Evolutionary conservation across 352 stramenopile genomes (phyloP).

Genomic region (Sclerospora graminicola): DNA sequence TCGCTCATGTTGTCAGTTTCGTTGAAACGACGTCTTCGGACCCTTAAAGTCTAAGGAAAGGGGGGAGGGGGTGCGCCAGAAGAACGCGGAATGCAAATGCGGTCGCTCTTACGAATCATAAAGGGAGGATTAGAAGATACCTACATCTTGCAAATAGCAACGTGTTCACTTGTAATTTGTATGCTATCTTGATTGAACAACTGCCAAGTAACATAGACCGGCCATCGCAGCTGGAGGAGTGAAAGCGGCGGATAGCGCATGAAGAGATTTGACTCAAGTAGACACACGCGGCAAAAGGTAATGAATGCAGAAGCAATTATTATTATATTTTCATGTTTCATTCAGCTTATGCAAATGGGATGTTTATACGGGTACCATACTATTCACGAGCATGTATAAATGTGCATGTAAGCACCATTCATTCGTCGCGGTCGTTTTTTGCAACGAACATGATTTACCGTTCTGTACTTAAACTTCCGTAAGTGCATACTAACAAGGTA

Average conservation of each 20-base stretch:
- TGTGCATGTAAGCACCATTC: neutral
- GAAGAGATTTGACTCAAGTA: conserved; percentile 11
- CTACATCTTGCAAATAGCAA: conserved; percentile 17
- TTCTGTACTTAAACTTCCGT: neutral
- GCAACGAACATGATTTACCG: conserved; percentile 25
- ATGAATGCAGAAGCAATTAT: too few species aligned
- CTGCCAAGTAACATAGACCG: conserved; percentile 5
- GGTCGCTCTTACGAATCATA: conserved; percentile 1
- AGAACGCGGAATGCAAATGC: conserved; percentile 15
- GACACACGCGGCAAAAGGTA: too few species aligned
- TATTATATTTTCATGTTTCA: neutral
- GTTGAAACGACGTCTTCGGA: neutral
- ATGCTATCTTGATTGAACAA: conserved; percentile 10
- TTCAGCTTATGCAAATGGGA: neutral
- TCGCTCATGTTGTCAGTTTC: conserved; percentile 23
- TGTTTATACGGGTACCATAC: too few species aligned
- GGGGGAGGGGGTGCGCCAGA: conserved; percentile 6
- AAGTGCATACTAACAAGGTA: neutral
- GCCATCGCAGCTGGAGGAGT: conserved; percentile 10
- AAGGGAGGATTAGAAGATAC: conserved; percentile 15
- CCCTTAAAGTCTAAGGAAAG: neutral
- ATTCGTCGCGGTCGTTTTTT: conserved; percentile 14
- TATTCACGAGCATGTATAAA: neutral
- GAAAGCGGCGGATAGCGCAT: conserved; percentile 7
- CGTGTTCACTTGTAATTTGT: conserved; percentile 2